These are phyloP conservation scores for Tricharina praecox DNA, from an alignment of 495 filamentous ascomycete genomes.

Conservation along the genomic window DNA sequence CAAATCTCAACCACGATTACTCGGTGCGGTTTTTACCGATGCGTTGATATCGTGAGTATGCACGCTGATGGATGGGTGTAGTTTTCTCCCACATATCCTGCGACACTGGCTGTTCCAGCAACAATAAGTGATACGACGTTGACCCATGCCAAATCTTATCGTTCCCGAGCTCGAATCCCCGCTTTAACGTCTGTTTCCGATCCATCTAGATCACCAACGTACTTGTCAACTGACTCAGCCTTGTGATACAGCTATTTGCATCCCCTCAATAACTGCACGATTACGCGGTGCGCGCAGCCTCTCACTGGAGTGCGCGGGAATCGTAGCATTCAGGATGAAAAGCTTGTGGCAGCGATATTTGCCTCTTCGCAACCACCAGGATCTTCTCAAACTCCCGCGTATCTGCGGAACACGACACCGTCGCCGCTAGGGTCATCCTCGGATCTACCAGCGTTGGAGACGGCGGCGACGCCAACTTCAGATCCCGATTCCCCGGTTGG, in stretches of 20 bases:
- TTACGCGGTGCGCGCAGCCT: constrained; percentile 88
- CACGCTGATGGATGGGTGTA: constrained; percentile 29
- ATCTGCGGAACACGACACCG: constrained; percentile 18
- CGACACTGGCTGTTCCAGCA: constrained; percentile 63
- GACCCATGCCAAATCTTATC: constrained; percentile 79
- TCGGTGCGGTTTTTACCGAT: constrained; percentile 30
- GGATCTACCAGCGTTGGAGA: constrained; percentile 10
- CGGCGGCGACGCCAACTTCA: constrained; percentile 4
- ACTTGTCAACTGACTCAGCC: not conserved
- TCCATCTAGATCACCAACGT: not conserved
- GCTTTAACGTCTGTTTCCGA: constrained; percentile 49
- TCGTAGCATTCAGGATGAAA: constrained; percentile 89
- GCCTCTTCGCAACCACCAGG: constrained; percentile 29
- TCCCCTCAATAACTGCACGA: constrained; percentile 90
- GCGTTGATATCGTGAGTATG: not conserved
- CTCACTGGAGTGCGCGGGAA: constrained; percentile 74
- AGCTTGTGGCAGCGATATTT: constrained; percentile 82
- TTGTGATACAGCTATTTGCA: constrained; percentile 50
- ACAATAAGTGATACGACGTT: constrained; percentile 89
- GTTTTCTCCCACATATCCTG: constrained; percentile 94
- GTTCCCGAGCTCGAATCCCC: constrained; percentile 75
- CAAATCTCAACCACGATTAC: constrained; percentile 76
- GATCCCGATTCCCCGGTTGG: constrained; percentile 7
- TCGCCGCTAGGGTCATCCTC: constrained; percentile 20
- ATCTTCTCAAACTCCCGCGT: constrained; percentile 19